Conservation (phyloP, 2,329 filamentous ascomycete species). For the Botrytis cinerea region DNA sequence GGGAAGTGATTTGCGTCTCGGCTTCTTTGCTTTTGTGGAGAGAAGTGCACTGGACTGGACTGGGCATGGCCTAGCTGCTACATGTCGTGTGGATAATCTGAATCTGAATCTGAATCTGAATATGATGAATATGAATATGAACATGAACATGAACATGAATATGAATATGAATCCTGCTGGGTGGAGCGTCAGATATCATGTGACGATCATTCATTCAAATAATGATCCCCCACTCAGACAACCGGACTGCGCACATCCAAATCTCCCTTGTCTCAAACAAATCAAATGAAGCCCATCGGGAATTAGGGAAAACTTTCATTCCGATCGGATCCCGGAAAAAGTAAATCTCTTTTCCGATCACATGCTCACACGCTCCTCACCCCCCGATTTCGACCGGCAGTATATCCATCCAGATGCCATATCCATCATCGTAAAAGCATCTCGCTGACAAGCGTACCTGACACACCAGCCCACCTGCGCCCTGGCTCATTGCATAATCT, state of each 20-base stretch:
- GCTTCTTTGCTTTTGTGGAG: not conserved
- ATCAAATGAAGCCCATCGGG: not conserved
- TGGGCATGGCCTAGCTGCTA: not conserved
- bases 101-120: too few species aligned
- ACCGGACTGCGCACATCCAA: not conserved
- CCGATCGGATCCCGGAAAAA: not conserved
- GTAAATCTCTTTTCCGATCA: not conserved
- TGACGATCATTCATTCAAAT: not conserved
- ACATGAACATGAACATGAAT: too few species aligned
- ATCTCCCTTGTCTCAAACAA: not conserved
- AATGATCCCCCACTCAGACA: not conserved
- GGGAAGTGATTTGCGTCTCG: not conserved
- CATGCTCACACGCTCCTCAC: not conserved
- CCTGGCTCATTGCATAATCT: constrained; percentile 11
- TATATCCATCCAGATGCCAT: not conserved
- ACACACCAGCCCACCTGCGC: constrained; percentile 13
- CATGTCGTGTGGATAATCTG: not conserved
- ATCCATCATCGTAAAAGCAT: not conserved
- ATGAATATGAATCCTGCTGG: too few species aligned
- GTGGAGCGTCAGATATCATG: not conserved
- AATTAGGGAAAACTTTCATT: not conserved
- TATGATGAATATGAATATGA: too few species aligned
- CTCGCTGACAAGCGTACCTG: constrained; percentile 13
- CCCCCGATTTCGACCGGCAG: not conserved
- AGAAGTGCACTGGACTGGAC: constrained; percentile 1